Evolutionary conservation across 2,329 filamentous ascomycete species (phyloP).

Genomic region (Xylaria sp.): DNA sequence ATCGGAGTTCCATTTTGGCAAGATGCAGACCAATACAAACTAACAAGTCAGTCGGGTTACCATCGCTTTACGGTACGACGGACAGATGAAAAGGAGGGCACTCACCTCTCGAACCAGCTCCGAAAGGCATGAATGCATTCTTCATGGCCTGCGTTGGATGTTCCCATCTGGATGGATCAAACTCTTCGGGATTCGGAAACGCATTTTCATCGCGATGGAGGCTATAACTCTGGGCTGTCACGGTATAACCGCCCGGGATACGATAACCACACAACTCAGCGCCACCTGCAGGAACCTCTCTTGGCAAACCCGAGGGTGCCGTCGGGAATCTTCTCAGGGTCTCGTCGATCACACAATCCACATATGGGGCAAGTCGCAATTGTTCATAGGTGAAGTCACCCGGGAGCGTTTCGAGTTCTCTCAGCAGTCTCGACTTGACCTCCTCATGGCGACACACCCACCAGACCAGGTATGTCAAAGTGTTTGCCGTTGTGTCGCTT

Average conservation of each 20-base stretch:
- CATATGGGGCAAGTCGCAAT: constrained; percentile 31
- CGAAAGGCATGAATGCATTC: constrained; percentile 29
- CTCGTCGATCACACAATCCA: constrained; percentile 32
- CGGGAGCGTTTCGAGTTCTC: constrained; percentile 21
- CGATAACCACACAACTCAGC: constrained; percentile 31
- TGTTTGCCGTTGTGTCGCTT: constrained; percentile 48
- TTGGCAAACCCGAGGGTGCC: constrained; percentile 32
- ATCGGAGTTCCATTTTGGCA: constrained; percentile 48
- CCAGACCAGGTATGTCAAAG: constrained; percentile 44
- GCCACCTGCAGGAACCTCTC: constrained; percentile 32
- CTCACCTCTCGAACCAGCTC: constrained; percentile 28
- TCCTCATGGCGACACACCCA: constrained; percentile 30
- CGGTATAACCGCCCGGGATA: constrained; percentile 33
- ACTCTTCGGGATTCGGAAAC: constrained; percentile 35
- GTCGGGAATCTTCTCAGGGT: constrained; percentile 33
- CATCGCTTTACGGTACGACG: not conserved
- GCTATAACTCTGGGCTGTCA: constrained; percentile 37
- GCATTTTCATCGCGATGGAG: constrained; percentile 35
- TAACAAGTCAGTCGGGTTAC: constrained; percentile 7
- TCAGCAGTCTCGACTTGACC: constrained; percentile 26
- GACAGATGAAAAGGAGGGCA: not conserved
- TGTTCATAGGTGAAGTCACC: constrained; percentile 28
- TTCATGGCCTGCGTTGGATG: constrained; percentile 26
- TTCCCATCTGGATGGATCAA: constrained; percentile 25
- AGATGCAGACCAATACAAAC: constrained; percentile 51